A percentile compares a stretch with the other conserved stretches of the same genome.
These are phyloP conservation scores for Debaryomyces sp. DNA, from an alignment of 1,139 yeast genomes.

Conservation along the genomic window DNA sequence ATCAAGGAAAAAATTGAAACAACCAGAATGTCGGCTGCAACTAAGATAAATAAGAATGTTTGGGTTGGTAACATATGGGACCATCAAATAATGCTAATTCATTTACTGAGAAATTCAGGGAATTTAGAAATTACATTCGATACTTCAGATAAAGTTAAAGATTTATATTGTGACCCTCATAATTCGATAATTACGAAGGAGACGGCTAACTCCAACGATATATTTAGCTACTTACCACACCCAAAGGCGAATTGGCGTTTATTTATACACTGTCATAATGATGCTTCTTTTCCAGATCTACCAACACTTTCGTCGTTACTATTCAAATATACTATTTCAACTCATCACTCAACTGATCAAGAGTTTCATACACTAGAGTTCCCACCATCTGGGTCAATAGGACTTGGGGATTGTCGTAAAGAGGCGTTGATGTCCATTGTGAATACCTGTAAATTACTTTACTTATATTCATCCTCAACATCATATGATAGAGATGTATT, in stretches of 20 bases:
- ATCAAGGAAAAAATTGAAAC: constrained; percentile 81
- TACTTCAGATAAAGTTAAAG: constrained; percentile 15
- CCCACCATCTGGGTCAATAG: constrained; percentile 84
- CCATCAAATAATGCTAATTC: constrained; percentile 38
- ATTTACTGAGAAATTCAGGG: constrained; percentile 15
- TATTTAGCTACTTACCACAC: constrained; percentile 30
- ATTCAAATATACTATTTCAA: constrained; percentile 32
- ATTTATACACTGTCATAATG: constrained; percentile 51
- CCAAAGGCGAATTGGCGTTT: constrained; percentile 45
- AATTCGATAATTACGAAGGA: constrained; percentile 49
- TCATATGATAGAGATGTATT: constrained; percentile 19
- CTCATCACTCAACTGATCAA: constrained; percentile 19
- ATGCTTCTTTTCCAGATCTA: constrained; percentile 57
- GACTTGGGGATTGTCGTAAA: constrained; percentile 66
- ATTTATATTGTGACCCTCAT: constrained; percentile 52
- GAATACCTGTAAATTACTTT: constrained; percentile 64
- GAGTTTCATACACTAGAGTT: constrained; percentile 57
- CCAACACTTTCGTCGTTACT: constrained; percentile 38
- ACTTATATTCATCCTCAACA: constrained; percentile 40
- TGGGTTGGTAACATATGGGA: constrained; percentile 82
- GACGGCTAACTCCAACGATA: constrained; percentile 18
- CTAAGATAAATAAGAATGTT: constrained; percentile 55
- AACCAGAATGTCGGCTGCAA: constrained; percentile 80
- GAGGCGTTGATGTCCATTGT: constrained; percentile 59
- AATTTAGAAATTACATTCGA: constrained; percentile 14